Evolutionary conservation across 2,329 filamentous ascomycete species (phyloP).

Genomic region (Amesomyces nigricolor): DNA sequence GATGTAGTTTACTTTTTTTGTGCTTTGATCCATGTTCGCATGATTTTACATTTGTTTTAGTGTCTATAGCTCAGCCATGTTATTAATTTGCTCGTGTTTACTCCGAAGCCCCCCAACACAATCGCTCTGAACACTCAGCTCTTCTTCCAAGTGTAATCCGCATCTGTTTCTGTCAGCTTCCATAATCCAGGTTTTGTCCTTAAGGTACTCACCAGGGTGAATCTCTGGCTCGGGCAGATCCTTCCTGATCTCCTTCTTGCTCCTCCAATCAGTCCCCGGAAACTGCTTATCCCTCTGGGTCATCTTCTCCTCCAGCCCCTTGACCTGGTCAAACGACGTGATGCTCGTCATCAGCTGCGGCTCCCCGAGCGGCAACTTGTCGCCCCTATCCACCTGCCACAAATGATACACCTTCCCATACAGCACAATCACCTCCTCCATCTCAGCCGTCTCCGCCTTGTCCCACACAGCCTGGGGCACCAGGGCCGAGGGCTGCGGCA

Average conservation of each 20-base stretch:
- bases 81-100: neutral
- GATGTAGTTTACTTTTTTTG: neutral
- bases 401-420: constrained; percentile 84
- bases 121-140: neutral
- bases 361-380: constrained; percentile 48
- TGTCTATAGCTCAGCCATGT: too few relatives aligned
- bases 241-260: constrained; percentile 41
- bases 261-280: constrained; percentile 37
- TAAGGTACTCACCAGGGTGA: constrained; percentile 34
- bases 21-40: neutral
- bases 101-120: too few relatives aligned
- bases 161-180: constrained; percentile 14
- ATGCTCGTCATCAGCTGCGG: constrained; percentile 52
- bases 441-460: constrained; percentile 68
- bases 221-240: constrained; percentile 38
- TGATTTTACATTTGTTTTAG: neutral
- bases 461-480: constrained; percentile 65
- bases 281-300: constrained; percentile 43
- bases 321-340: constrained; percentile 43
- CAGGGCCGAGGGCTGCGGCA: constrained; percentile 53
- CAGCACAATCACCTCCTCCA: constrained; percentile 66
- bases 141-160: constrained; percentile 24
- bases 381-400: constrained; percentile 76
- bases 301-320: constrained; percentile 40
- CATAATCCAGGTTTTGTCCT: too few relatives aligned